These are phyloP conservation scores for Lineolata rhizophorae DNA, from an alignment of 495 filamentous ascomycete genomes.

Conservation along the genomic window DNA sequence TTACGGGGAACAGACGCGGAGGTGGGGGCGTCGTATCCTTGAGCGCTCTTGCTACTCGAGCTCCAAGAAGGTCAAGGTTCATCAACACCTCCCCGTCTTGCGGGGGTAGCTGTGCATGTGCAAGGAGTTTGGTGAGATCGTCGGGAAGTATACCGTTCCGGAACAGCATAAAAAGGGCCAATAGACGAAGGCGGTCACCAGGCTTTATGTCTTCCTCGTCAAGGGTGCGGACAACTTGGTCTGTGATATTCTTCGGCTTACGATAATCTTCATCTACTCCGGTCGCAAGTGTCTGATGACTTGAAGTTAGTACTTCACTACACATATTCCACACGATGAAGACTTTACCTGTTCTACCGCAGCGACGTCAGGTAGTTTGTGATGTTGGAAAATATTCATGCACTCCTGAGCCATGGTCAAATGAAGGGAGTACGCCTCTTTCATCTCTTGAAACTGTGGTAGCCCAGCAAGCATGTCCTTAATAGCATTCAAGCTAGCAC, in stretches of 20 bases:
- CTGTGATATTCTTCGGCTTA: conserved; percentile 71
- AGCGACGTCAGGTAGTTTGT: conserved; percentile 70
- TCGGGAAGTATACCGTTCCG: conserved; percentile 71
- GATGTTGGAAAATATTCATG: conserved; percentile 72
- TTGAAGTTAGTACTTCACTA: too few species aligned
- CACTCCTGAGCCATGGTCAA: conserved; percentile 95
- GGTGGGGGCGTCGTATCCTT: conserved; percentile 49
- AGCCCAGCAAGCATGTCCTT: conserved; percentile 92
- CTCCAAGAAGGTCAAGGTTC: conserved; percentile 69
- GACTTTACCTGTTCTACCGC: conserved; percentile 54
- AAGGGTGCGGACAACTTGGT: conserved; percentile 64
- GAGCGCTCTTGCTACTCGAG: conserved; percentile 44
- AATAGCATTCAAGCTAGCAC: conserved; percentile 68
- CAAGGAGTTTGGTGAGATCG: conserved; percentile 65
- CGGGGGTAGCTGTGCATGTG: conserved; percentile 56
- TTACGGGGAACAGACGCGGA: conserved; percentile 44
- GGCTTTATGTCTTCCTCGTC: conserved; percentile 52
- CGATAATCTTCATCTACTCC: conserved; percentile 83
- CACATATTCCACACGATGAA: too few species aligned
- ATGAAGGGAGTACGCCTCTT: conserved; percentile 86
- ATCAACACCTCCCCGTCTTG: conserved; percentile 48
- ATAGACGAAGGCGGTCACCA: conserved; percentile 60
- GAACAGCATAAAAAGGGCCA: conserved; percentile 69
- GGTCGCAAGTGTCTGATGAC: conserved; percentile 50
- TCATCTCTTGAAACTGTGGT: conserved; percentile 83